Conservation (phyloP, 2,329 filamentous ascomycete species). For the Aquanectria penicillioides region DNA sequence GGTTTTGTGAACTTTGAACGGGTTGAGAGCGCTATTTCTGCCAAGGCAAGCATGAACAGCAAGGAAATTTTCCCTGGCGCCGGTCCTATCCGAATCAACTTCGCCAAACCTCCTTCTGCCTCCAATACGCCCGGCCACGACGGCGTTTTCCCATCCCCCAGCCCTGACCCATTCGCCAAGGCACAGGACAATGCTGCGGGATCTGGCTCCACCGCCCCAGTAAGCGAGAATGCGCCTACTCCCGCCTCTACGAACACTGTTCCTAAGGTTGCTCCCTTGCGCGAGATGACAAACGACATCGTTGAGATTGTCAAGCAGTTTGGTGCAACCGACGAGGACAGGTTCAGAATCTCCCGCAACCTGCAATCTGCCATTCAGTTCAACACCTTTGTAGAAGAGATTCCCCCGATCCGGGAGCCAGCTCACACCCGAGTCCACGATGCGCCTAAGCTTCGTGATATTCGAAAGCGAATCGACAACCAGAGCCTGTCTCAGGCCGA, state of each 20-base stretch:
- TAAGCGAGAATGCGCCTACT: conserved; percentile 50
- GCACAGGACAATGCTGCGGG: conserved; percentile 57
- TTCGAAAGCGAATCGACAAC: conserved; percentile 97
- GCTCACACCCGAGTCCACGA: conserved; percentile 91
- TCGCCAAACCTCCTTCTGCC: conserved; percentile 92
- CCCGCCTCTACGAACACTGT: conserved; percentile 51
- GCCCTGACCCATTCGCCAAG: conserved; percentile 83
- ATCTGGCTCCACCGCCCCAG: conserved; percentile 40
- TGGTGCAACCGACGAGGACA: conserved; percentile 84
- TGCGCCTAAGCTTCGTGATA: conserved; percentile 92
- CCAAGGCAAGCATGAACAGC: conserved; percentile 88
- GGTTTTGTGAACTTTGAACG: conserved; percentile 98
- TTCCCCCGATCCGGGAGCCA: conserved; percentile 88
- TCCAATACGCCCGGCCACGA: conserved; percentile 90
- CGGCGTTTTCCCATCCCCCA: conserved; percentile 88
- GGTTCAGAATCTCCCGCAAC: conserved; percentile 74
- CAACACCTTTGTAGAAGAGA: conserved; percentile 79
- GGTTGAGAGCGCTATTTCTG: conserved; percentile 88
- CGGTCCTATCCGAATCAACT: conserved; percentile 94
- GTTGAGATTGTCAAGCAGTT: conserved; percentile 88
- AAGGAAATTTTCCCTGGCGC: conserved; percentile 99
- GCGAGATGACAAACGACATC: conserved; percentile 85
- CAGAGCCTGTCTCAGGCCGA: conserved; percentile 85
- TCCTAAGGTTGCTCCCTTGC: conserved; percentile 76
- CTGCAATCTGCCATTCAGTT: conserved; percentile 83